These are phyloP conservation scores for Naematelia aurantialba DNA, from an alignment of 768 basidiomycete genomes.

Conservation along the genomic window DNA sequence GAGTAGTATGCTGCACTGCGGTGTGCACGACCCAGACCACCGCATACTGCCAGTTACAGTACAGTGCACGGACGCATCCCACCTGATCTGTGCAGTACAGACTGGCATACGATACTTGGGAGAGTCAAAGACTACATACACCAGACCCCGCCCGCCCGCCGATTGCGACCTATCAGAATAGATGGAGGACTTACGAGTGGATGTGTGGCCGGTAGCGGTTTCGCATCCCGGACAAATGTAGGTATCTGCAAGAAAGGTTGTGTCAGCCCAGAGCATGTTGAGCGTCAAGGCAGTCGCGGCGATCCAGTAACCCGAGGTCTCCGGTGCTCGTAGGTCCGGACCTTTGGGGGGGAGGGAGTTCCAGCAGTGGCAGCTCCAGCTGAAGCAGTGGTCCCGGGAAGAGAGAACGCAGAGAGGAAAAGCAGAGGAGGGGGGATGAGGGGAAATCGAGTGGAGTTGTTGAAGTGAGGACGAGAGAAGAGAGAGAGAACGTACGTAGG, in stretches of 20 bases:
- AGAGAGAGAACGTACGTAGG: conserved; percentile 28
- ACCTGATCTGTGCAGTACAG: neutral
- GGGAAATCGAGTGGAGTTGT: neutral
- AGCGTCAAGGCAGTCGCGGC: too few species aligned
- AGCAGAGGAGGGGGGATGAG: too few species aligned
- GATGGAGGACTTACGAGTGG: conserved; percentile 26
- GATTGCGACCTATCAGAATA: neutral
- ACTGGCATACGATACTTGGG: neutral
- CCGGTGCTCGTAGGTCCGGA: too few species aligned
- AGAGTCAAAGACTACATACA: conserved; percentile 12
- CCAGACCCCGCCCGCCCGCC: too few species aligned
- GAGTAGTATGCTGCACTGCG: too few species aligned
- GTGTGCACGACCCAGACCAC: neutral
- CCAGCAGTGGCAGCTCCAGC: too few species aligned
- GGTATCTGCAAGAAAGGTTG: too few species aligned
- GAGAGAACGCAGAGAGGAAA: neutral
- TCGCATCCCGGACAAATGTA: conserved; percentile 32
- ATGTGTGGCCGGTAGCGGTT: conserved; percentile 19
- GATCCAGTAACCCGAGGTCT: too few species aligned
- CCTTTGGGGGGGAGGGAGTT: too few species aligned
- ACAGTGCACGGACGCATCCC: neutral
- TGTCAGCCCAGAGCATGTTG: too few species aligned
- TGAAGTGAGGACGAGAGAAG: neutral
- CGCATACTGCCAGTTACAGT: neutral
- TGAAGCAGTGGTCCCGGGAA: neutral